These are phyloP conservation scores for Phanerodontia chrysosporium DNA, from an alignment of 768 basidiomycete genomes.

Conservation along the genomic window DNA sequence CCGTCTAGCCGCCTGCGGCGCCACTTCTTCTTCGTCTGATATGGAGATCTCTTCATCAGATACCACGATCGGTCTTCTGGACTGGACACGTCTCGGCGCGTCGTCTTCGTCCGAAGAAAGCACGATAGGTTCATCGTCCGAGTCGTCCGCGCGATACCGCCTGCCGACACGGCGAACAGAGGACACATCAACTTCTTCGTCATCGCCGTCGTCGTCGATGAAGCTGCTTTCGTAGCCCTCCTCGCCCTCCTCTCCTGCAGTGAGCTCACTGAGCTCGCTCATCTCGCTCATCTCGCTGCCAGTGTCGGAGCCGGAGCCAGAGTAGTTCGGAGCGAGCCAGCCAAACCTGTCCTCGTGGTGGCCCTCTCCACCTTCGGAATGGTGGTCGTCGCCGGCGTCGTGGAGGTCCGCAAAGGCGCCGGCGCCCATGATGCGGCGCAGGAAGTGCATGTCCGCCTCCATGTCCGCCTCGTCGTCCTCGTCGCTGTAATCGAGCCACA, in stretches of 20 bases:
- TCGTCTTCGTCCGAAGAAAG: slow-evolving; percentile 12
- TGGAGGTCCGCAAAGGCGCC: not conserved
- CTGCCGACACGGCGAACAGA: not conserved
- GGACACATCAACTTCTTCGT: not conserved
- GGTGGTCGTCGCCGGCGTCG: not conserved
- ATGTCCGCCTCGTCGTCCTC: slow-evolving; percentile 1
- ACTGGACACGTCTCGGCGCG: too few relatives aligned
- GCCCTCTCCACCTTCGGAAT: slow-evolving; percentile 8
- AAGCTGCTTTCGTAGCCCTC: slow-evolving; percentile 51
- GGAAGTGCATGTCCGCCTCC: not conserved
- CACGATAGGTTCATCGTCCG: slow-evolving; percentile 12
- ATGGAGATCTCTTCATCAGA: too few relatives aligned
- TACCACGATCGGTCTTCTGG: too few relatives aligned
- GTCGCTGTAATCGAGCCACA: slow-evolving; percentile 7
- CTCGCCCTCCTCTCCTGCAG: slow-evolving; percentile 31
- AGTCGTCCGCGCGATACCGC: not conserved
- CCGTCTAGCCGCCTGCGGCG: not conserved
- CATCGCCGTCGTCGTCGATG: slow-evolving; percentile 44
- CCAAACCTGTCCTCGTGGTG: slow-evolving; percentile 10
- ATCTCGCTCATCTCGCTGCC: slow-evolving; percentile 20
- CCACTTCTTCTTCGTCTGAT: too few relatives aligned
- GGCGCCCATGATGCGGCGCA: not conserved
- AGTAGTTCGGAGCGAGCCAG: not conserved
- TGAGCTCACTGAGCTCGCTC: slow-evolving; percentile 35
- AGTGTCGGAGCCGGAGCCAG: not conserved